phyloP scores from a whole-genome alignment of 148 eudicot species.

The Silene latifolia region DNA sequence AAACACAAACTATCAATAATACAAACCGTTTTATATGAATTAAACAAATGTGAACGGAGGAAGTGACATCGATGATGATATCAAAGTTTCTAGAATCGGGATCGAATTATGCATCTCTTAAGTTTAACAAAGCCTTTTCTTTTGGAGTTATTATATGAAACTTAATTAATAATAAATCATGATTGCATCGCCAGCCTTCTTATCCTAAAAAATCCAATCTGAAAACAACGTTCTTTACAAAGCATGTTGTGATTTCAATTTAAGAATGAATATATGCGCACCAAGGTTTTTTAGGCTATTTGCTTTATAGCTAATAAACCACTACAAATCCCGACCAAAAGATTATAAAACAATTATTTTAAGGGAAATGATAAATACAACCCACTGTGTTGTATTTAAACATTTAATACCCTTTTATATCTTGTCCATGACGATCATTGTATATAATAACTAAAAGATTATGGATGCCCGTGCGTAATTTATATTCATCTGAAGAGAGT shows the following conservation, averaged over 20 bases:
- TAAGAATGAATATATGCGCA: not conserved
- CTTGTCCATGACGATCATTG: too few species aligned
- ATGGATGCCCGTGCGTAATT: too few species aligned
- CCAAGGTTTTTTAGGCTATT: not conserved
- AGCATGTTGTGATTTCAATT: not conserved
- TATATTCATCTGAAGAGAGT: too few species aligned
- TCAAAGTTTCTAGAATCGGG: not conserved
- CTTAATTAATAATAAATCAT: not conserved
- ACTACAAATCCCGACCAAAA: not conserved
- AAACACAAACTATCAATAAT: too few species aligned
- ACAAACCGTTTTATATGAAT: too few species aligned
- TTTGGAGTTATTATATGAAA: not conserved
- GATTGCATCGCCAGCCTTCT: constrained; percentile 3
- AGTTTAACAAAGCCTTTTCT: not conserved
- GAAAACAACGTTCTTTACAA: not conserved
- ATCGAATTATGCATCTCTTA: not conserved
- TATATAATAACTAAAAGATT: too few species aligned
- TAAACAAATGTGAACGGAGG: not conserved
- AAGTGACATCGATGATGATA: not conserved
- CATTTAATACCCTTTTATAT: too few species aligned
- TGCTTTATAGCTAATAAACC: not conserved
- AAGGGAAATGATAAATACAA: too few species aligned
- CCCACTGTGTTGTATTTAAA: too few species aligned
- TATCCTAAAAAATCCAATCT: not conserved
- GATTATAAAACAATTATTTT: too few species aligned